These are phyloP conservation scores for Kregervanrija pseudodelftensis DNA, from an alignment of 805 yeast species.

Conservation along the genomic window DNA sequence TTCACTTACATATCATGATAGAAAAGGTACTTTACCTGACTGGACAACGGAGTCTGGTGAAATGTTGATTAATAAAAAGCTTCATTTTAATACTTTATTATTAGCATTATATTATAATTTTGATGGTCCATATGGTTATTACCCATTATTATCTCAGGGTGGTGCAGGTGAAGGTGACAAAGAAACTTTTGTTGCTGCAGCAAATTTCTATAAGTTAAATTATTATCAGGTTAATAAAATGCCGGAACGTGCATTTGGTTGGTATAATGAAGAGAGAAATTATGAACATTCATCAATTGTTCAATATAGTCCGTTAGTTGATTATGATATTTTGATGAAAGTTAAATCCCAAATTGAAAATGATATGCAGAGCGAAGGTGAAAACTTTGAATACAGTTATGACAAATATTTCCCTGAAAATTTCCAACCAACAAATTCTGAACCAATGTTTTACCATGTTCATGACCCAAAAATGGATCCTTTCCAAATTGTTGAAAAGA, in stretches of 20 bases:
- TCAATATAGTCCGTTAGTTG: conserved; percentile 29
- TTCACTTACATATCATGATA: conserved; percentile 49
- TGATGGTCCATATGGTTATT: conserved; percentile 51
- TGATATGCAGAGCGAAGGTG: conserved; percentile 18
- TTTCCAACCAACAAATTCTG: conserved; percentile 23
- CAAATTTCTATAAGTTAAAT: conserved; percentile 40
- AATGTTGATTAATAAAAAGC: conserved; percentile 46
- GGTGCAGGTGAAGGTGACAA: conserved; percentile 75
- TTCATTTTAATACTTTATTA: conserved; percentile 47
- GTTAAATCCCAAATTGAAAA: conserved; percentile 15
- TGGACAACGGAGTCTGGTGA: conserved; percentile 66
- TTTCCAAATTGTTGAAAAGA: conserved; percentile 29
- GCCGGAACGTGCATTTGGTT: conserved; percentile 27
- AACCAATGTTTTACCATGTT: conserved; percentile 36
- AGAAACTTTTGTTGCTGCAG: conserved; percentile 71
- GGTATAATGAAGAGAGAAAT: conserved; percentile 25
- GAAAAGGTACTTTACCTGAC: conserved; percentile 63
- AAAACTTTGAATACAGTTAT: conserved; percentile 22
- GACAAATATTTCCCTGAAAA: conserved; percentile 19
- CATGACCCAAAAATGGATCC: conserved; percentile 53
- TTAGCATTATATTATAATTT: conserved; percentile 53
- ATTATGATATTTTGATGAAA: conserved; percentile 22
- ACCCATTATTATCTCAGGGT: conserved; percentile 51
- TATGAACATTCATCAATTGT: conserved; percentile 30
- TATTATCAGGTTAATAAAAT: conserved; percentile 48